These are phyloP conservation scores for Physcomitrellopsis africana DNA, from an alignment of 225 moss, liverwort and hornwort genomes.

Conservation along the genomic window DNA sequence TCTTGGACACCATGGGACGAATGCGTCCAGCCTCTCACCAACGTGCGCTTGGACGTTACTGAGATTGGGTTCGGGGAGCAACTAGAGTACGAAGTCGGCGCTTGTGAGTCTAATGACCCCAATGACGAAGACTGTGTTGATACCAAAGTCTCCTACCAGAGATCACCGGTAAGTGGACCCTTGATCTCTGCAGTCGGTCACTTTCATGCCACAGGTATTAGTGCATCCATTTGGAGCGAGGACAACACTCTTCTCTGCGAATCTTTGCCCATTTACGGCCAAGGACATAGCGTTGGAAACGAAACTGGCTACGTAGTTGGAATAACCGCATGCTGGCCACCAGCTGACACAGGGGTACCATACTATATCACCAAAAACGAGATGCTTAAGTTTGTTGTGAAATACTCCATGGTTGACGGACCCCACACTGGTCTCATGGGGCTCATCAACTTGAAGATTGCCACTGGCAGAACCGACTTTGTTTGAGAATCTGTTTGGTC, in stretches of 20 bases:
- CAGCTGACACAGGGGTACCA: neutral
- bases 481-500: no score
- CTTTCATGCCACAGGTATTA: constrained; percentile 21
- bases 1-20: constrained; percentile 10
- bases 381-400: constrained; percentile 30
- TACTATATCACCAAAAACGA: constrained; percentile 12
- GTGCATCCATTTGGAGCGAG: constrained; percentile 26
- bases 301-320: constrained; percentile 31
- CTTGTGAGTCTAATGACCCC: constrained; percentile 21
- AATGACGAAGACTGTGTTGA: constrained; percentile 18
- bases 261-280: constrained; percentile 23
- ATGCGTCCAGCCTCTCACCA: constrained; percentile 23
- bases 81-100: constrained; percentile 12
- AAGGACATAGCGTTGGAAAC: constrained; percentile 5
- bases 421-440: constrained; percentile 32
- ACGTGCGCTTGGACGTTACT: constrained; percentile 28
- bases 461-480: neutral
- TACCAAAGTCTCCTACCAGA: constrained; percentile 23
- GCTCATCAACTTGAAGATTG: constrained; percentile 30
- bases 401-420: constrained; percentile 25
- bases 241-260: constrained; percentile 12
- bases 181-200: constrained; percentile 30
- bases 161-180: constrained; percentile 5
- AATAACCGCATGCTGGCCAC: constrained; percentile 24
- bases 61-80: constrained; percentile 26